phyloP scores from a whole-genome alignment of 75 land plant species.

The Sequoiadendron giganteum region DNA sequence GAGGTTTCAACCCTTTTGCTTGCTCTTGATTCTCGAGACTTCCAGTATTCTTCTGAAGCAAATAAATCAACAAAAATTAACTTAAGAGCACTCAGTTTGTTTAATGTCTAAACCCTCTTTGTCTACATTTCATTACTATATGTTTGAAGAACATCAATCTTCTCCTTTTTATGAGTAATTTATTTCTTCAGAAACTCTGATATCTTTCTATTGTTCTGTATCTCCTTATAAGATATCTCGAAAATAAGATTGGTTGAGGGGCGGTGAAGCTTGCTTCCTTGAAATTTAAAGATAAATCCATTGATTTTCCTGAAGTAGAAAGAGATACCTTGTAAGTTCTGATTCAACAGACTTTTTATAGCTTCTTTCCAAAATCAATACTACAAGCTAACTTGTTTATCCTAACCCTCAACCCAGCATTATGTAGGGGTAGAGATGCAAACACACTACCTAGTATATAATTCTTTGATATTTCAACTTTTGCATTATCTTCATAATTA shows the following conservation, averaged over 20 bases:
- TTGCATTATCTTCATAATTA: background rate
- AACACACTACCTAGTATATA: too few species aligned
- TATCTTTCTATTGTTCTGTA: too few species aligned
- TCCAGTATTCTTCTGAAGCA: slow-evolving; percentile 36
- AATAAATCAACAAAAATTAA: slow-evolving; percentile 29
- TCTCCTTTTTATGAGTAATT: background rate
- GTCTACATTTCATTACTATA: slow-evolving; percentile 17
- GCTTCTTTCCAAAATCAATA: too few species aligned
- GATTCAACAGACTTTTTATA: too few species aligned
- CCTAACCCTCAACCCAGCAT: too few species aligned
- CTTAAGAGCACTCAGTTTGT: slow-evolving; percentile 42
- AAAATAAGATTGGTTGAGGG: background rate
- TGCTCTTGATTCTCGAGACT: slow-evolving; percentile 39
- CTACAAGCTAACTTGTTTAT: too few species aligned
- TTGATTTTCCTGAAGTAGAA: too few species aligned
- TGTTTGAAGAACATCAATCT: slow-evolving; percentile 14
- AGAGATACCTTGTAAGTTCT: background rate
- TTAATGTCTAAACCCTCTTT: slow-evolving; percentile 21
- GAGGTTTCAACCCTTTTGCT: slow-evolving; percentile 18
- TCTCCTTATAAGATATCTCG: too few species aligned
- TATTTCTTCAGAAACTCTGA: too few species aligned
- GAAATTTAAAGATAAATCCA: too few species aligned
- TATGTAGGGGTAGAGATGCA: too few species aligned
- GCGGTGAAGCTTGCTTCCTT: too few species aligned
- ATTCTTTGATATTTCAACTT: background rate